Evolutionary conservation across 371 early-diverging fungal genomes (phyloP), one percentile per base, ranked within the genome.

Genomic region (Zancudomyces culisetae): DNA sequence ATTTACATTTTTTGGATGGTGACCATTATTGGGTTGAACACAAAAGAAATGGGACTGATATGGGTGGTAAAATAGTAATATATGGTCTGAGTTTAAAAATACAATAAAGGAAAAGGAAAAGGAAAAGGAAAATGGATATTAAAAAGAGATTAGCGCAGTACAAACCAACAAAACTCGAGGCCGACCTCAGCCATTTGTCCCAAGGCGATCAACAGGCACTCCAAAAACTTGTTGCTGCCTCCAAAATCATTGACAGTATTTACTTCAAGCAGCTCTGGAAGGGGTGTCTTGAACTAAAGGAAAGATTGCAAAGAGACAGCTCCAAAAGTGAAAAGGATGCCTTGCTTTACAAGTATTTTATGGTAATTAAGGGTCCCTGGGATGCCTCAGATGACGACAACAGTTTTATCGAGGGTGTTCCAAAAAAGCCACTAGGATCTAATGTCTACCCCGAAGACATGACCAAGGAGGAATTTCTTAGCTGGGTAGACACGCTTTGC

Each of bases 371-470:
- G 45, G 85, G 82, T 0, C 84, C 82, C 35, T 85, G 83, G 83
- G 83, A 75, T 63, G 54, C 68, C 24, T 52, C 61, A 42, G 73
- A 70, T 43, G 68, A 74, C 40, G 72, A 79, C 51, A 71, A 68
- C 41, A 70, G 78, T 23, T 77, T 81, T 55, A 56, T 83, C 13
- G 65, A 66, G 0, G 73, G 73, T 12, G 80, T 74, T 0, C 76
- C 75, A 12, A 42, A 35, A 0, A 62, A 70, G 41, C 86, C 84
- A 30, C 70, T 69, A 42, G 72, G 72, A 12, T 83, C 75, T 49
- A 81, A 81, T 56, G 81, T 76, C 53, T 85, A 85, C 50, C 84
- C 86, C 4, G 82, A 80, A 43, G 79, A 79, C 39, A 83, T 85
- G 76, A 75, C 73, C 29, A 70, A 70, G 48, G 69, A 70, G 18